These are phyloP conservation scores for Sclerotinia glacialis DNA, from an alignment of 2,329 filamentous ascomycete genomes.

Conservation along the genomic window DNA sequence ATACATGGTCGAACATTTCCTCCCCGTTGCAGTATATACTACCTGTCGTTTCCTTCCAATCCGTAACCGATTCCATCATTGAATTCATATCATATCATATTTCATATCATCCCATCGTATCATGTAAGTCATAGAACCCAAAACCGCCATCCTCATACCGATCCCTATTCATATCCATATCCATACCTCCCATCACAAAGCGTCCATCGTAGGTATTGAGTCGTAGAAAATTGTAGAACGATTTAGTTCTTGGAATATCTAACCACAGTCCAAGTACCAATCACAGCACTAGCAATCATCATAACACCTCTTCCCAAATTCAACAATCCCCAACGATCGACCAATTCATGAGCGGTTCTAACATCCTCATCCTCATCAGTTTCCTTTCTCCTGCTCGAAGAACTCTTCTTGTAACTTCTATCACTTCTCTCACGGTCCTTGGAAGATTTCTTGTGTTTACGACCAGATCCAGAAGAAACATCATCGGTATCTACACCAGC, in stretches of 20 bases:
- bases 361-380: conserved; percentile 45
- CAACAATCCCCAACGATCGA: conserved; percentile 55
- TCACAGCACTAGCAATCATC: conserved; percentile 29
- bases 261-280: conserved; percentile 37
- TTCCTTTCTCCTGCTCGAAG: conserved; percentile 31
- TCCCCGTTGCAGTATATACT: background rate
- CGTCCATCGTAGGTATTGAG: background rate
- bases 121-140: conserved; percentile 3
- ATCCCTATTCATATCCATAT: background rate
- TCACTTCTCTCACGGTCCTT: conserved; percentile 14
- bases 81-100: background rate
- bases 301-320: conserved; percentile 48
- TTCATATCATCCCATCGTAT: conserved; percentile 5
- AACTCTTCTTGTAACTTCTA: conserved; percentile 21
- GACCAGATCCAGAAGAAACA: conserved; percentile 15
- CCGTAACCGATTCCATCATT: background rate
- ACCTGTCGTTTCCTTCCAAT: background rate
- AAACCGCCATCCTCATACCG: background rate
- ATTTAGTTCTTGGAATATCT: conserved; percentile 19
- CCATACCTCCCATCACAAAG: background rate
- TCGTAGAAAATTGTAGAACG: background rate
- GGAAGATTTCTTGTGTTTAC: conserved; percentile 20
- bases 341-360: conserved; percentile 50
- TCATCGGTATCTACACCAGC: conserved; percentile 15
- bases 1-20: background rate